These are phyloP conservation scores for Thalassiosira profunda DNA, from an alignment of 108 stramenopile species.

Conservation along the genomic window DNA sequence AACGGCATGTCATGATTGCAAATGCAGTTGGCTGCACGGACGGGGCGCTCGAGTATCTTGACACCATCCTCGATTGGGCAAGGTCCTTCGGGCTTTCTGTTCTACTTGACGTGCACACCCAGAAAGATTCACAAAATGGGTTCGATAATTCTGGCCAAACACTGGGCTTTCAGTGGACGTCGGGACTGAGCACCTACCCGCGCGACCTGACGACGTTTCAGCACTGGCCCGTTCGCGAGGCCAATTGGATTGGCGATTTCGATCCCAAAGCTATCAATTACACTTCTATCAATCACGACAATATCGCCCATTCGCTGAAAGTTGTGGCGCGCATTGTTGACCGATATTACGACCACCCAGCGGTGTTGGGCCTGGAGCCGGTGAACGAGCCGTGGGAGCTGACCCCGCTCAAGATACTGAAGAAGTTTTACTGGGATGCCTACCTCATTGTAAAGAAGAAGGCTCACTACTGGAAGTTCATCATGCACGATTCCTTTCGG, in stretches of 20 bases:
- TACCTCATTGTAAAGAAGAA: conserved; percentile 87
- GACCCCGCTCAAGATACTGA: conserved; percentile 80
- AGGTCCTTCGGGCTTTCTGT: conserved; percentile 75
- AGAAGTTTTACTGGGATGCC: conserved; percentile 94
- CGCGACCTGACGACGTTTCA: conserved; percentile 63
- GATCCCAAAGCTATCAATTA: conserved; percentile 68
- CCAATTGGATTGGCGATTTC: conserved; percentile 89
- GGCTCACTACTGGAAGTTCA: conserved; percentile 94
- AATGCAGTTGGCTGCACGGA: conserved; percentile 81
- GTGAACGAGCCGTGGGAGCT: conserved; percentile 97
- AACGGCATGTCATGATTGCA: neutral
- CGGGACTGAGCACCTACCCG: conserved; percentile 50
- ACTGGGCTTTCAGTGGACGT: conserved; percentile 82
- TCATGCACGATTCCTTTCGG: conserved; percentile 96
- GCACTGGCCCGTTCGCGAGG: conserved; percentile 91
- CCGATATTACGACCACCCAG: conserved; percentile 78
- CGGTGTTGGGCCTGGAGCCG: conserved; percentile 91
- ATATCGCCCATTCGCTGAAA: conserved; percentile 80
- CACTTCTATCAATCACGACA: conserved; percentile 72
- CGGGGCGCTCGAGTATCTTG: conserved; percentile 88
- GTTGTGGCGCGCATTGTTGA: conserved; percentile 83
- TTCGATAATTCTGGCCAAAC: conserved; percentile 89
- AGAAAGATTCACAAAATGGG: conserved; percentile 91
- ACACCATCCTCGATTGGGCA: conserved; percentile 80
- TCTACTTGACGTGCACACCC: conserved; percentile 84